Evolutionary conservation across 768 basidiomycete genomes (phyloP).

Genomic region (Amanita polypyramis): DNA sequence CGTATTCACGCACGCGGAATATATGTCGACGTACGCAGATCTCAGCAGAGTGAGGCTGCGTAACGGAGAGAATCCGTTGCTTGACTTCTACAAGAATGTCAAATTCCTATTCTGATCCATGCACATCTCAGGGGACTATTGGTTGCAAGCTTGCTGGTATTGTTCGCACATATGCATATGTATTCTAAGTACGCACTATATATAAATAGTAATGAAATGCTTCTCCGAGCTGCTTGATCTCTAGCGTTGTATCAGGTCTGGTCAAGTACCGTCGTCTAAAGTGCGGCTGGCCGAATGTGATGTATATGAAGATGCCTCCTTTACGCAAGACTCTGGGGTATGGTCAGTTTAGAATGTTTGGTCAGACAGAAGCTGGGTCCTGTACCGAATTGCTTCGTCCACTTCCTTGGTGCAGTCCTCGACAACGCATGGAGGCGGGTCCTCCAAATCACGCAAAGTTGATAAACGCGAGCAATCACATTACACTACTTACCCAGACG

Average conservation of each 20-base stretch:
- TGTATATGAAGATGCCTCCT: slow-evolving; percentile 57
- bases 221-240: slow-evolving; percentile 65
- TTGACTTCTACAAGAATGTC: slow-evolving; percentile 88
- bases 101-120: slow-evolving; percentile 70
- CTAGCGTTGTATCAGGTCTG: slow-evolving; percentile 44
- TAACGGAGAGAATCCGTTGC: slow-evolving; percentile 83
- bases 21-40: slow-evolving; percentile 79
- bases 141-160: not conserved
- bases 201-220: slow-evolving; percentile 82
- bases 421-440: slow-evolving; percentile 64
- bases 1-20: slow-evolving; percentile 84
- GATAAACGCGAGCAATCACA: not conserved
- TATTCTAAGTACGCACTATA: slow-evolving; percentile 36
- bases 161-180: not conserved
- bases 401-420: slow-evolving; percentile 69
- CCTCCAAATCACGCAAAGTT: slow-evolving; percentile 30
- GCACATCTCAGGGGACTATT: not conserved
- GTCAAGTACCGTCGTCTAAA: slow-evolving; percentile 66
- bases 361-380: not conserved
- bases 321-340: slow-evolving; percentile 62
- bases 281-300: slow-evolving; percentile 87
- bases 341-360: not conserved
- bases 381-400: slow-evolving; percentile 59
- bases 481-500: slow-evolving; percentile 51
- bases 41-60: slow-evolving; percentile 55